Evolutionary conservation across 306 rosid species (phyloP), one percentile per base, ranked within the genome.

Genomic region (Aeschynomene evenia): DNA sequence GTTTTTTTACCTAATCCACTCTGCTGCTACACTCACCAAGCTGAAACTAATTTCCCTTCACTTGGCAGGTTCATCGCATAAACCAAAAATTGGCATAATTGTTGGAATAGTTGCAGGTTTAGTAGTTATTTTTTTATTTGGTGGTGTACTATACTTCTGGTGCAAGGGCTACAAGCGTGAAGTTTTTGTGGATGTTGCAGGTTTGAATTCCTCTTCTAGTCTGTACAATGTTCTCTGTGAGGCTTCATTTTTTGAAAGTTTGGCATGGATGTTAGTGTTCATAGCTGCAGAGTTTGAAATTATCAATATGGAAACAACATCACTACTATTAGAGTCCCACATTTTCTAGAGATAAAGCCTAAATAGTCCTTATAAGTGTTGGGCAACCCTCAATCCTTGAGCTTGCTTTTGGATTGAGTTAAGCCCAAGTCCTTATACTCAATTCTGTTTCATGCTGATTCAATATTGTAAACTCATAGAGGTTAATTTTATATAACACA

Each of bases 131-230:
- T 69, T 89, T 71, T 73, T 64, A 23, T 71, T 89, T 69, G 96
- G 86, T 34, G 75, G 85, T 23, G 48, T 86, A 33, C 71, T 89
- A 12, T 80, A 81, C 77, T 81, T 81, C 70, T 60, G 84, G 74
- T 82, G 76, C 82, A 90, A 77, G 77, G 74, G 86, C 71, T 77
- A 68, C 86, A 92, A 68, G 82, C 80, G 52, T 23, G 98, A 92
- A 66, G 85, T 86, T 64, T 90, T 50, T 79, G 93, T 83, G 11
- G 98, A 92, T 73, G 96, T 92, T 77, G 79, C 96, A 86, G 96
- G 98, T 91, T 63, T 59, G 84, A 50, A 66, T 76, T 81, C 29
- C 62, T 11, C 63, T 71, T 63, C 20, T 28, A 29, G 20, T 62
- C 21, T 71, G 11, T 62, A 23, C 58, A 62, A 3, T 63, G 51